Evolutionary conservation across 352 stramenopile genomes (phyloP).

Genomic region (Pythium periplocum): DNA sequence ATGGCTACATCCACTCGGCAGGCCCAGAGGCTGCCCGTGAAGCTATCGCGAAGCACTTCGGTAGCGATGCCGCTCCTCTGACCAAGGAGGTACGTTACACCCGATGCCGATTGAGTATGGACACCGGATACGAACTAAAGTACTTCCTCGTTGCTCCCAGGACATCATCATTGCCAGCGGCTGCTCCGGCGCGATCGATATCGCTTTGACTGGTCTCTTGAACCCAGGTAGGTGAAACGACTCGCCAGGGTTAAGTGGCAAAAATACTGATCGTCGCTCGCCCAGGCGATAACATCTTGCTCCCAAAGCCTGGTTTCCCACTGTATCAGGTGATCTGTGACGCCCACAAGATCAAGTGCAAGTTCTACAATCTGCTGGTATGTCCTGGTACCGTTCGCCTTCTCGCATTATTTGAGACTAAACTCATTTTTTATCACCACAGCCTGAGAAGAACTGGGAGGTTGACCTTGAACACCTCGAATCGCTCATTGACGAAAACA

Average conservation of each 20-base stretch:
- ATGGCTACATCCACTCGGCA: conserved; percentile 92
- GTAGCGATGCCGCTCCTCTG: conserved; percentile 39
- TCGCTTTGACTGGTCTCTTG: conserved; percentile 87
- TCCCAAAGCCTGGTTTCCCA: conserved; percentile 93
- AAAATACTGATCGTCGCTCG: too few species aligned
- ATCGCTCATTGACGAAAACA: conserved; percentile 77
- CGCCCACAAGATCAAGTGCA: conserved; percentile 87
- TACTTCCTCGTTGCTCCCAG: conserved; percentile 6
- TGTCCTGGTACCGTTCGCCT: background rate
- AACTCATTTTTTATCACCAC: conserved; percentile 16
- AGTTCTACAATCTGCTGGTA: conserved; percentile 87
- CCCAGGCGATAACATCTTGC: conserved; percentile 84
- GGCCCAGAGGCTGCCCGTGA: conserved; percentile 78
- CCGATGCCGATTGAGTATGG: too few species aligned
- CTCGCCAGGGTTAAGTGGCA: too few species aligned
- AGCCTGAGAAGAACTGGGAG: conserved; percentile 90
- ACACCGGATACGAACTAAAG: too few species aligned
- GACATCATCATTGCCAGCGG: conserved; percentile 93
- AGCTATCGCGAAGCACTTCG: conserved; percentile 87
- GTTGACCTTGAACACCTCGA: conserved; percentile 91
- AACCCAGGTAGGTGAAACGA: conserved; percentile 42
- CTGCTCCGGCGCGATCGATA: conserved; percentile 92
- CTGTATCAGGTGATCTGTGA: conserved; percentile 94
- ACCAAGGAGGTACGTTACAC: conserved; percentile 57
- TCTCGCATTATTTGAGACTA: too few species aligned